A percentile compares a stretch with the other conserved stretches of the same genome.
These are phyloP conservation scores for Mucor irregularis DNA, from an alignment of 371 early-diverging fungal genomes.

Conservation along the genomic window DNA sequence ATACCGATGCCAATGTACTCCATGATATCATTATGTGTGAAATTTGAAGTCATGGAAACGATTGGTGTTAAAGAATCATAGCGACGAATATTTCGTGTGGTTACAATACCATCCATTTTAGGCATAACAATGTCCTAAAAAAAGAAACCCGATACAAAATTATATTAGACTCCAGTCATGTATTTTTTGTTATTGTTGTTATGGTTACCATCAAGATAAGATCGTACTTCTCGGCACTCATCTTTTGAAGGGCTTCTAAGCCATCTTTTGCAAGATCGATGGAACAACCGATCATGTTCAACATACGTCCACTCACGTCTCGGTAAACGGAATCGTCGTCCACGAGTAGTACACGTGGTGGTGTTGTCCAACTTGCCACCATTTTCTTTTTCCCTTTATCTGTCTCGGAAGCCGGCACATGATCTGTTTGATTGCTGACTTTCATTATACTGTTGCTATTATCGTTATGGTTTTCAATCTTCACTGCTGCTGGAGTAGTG, in stretches of 20 bases:
- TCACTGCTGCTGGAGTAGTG: no score
- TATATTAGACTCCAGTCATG: not conserved
- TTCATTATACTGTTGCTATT: not conserved
- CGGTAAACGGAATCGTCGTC: conserved; percentile 78
- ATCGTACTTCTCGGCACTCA: conserved; percentile 69
- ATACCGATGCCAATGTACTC: conserved; percentile 78
- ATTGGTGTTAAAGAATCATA: conserved; percentile 75
- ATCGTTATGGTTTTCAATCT: not conserved
- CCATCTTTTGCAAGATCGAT: conserved; percentile 78
- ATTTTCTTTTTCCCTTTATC: conserved; percentile 28
- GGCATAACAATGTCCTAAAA: conserved; percentile 77
- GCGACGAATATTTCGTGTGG: conserved; percentile 75
- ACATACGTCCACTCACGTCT: conserved; percentile 58
- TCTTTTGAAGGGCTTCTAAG: conserved; percentile 65
- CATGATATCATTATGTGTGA: conserved; percentile 65
- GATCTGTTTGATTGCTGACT: not conserved
- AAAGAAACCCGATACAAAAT: not conserved
- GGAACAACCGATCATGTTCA: conserved; percentile 72
- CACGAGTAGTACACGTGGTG: conserved; percentile 75
- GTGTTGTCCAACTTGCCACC: conserved; percentile 55
- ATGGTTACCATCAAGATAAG: conserved; percentile 73
- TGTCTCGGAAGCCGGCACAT: not conserved
- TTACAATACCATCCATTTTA: conserved; percentile 73
- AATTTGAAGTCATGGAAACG: conserved; percentile 79
- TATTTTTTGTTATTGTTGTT: not conserved